Base-by-base conservation (phyloP, 2,329 filamentous ascomycete genomes). In the Dactylellina cionopaga region DNA sequence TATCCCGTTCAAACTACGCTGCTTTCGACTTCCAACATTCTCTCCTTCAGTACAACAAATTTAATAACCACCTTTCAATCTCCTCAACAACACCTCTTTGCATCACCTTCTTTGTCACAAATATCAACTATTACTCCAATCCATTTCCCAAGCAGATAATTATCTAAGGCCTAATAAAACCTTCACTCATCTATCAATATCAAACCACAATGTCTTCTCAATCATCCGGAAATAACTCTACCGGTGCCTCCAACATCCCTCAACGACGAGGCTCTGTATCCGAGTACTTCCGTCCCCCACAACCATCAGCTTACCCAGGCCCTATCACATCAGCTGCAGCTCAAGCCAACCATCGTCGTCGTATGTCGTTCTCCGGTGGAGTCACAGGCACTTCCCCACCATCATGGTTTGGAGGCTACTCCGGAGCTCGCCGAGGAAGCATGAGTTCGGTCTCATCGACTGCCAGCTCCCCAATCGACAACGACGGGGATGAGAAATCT, bases 361-460 rank as follows among this genome's bases (percentile, higher is more conserved):
- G 90, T 47, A 85, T 92, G 75, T 93, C 90, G 44, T 86, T 92
- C 78, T 89, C 87, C 46, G 91, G 90, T 2, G 90, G 90, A 31
- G 83, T 92, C n/a, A 90, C 89, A 2, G 90, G 90, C 75, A 85
- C 85, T 19, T 89, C 89, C 3, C 89, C 89, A n/a, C 75, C 72
- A 19, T 37, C 72, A n/a, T 60, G 70, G 37, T 66, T 63, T 15
- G 43, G 25, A 15, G 54, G 63, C 25, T 55, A 55, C 19, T 22
- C 46, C 22, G 65, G 65, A 10, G 65, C 74, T 24, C 74, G 76
- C 15, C 74, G 76, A 13, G 76, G 75, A 7, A 77, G 76, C 25
- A 74, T 77, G 31, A 74, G 76, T 54, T 77, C 76, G n/a, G 60
- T 77, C 56, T 77, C 76, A 31, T 84, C 83, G 2, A 79, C 81